Percentiles rank a stretch among this genome's conserved stretches.
Conservation (phyloP, 2,329 filamentous ascomycete genomes). For the Aspergillus glaucus region DNA sequence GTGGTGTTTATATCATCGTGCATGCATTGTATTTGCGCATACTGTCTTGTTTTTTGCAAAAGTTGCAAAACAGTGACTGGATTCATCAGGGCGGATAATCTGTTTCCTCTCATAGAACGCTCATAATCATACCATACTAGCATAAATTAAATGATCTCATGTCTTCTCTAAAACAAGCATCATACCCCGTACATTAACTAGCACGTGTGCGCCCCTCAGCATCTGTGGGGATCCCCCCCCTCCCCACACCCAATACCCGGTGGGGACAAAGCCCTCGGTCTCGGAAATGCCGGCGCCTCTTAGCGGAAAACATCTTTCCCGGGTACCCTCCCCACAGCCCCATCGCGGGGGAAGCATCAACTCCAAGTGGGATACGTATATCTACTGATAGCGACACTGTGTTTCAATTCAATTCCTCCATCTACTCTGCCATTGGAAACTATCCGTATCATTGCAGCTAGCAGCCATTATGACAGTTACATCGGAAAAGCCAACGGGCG, state of each 20-base stretch:
- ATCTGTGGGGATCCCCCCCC: background rate
- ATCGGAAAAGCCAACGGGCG: conserved; percentile 22
- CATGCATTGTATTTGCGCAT: background rate
- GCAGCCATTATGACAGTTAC: background rate
- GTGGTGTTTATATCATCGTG: background rate
- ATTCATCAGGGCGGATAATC: background rate
- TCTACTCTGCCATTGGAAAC: background rate
- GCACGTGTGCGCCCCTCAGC: too few species aligned
- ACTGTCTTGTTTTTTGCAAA: background rate
- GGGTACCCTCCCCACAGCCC: background rate
- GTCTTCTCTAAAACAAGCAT: too few species aligned
- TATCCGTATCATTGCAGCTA: background rate
- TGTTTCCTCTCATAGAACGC: background rate
- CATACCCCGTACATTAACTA: too few species aligned
- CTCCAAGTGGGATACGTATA: background rate
- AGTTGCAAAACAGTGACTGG: too few species aligned
- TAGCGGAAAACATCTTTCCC: background rate
- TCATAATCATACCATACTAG: too few species aligned
- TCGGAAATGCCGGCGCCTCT: background rate
- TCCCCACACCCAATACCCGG: background rate
- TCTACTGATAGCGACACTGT: background rate
- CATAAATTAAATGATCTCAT: too few species aligned
- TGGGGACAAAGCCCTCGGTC: background rate
- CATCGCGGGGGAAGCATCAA: background rate
- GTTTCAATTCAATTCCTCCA: too few species aligned